Percentiles rank a stretch among this genome's conserved stretches.
Conservation (phyloP, 805 yeast species). For the Candida ponderosae region DNA sequence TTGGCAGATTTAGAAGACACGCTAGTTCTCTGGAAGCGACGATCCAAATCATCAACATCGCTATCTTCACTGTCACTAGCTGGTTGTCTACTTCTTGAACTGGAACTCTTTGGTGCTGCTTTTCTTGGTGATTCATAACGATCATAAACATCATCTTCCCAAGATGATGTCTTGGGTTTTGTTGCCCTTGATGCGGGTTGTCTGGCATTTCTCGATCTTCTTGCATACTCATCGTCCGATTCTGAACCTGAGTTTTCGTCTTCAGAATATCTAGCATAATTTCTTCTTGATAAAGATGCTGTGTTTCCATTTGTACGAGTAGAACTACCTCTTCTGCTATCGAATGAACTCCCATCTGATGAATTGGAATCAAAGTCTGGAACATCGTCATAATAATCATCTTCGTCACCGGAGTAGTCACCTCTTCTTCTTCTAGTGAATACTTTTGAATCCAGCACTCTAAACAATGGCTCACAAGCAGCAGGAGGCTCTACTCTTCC, state of each 20-base stretch:
- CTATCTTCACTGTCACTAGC: constrained; percentile 3
- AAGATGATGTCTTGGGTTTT: constrained; percentile 30
- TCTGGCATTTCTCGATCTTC: constrained; percentile 21
- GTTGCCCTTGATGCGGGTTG: constrained; percentile 9
- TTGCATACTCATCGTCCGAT: constrained; percentile 24
- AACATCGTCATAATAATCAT: constrained; percentile 68
- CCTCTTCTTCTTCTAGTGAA: constrained; percentile 50
- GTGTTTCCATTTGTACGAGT: constrained; percentile 13
- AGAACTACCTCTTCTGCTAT: constrained; percentile 24
- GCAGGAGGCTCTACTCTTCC: constrained; percentile 94
- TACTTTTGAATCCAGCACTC: constrained; percentile 79
- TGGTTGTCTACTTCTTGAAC: constrained; percentile 6
- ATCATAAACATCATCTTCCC: constrained; percentile 90
- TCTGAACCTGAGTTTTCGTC: constrained; percentile 13
- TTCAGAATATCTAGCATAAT: constrained; percentile 16
- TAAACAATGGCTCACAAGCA: constrained; percentile 77
- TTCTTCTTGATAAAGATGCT: constrained; percentile 9
- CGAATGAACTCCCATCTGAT: constrained; percentile 18
- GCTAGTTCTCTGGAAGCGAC: constrained; percentile 26
- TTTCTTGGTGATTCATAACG: constrained; percentile 20
- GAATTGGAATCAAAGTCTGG: constrained; percentile 19
- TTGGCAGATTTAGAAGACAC: constrained; percentile 29
- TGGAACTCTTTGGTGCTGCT: constrained; percentile 15
- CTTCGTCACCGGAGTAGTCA: constrained; percentile 44
- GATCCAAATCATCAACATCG: constrained; percentile 30